Evolutionary conservation across 2,329 filamentous ascomycete genomes (phyloP).

Genomic region (Lojkania enalia): DNA sequence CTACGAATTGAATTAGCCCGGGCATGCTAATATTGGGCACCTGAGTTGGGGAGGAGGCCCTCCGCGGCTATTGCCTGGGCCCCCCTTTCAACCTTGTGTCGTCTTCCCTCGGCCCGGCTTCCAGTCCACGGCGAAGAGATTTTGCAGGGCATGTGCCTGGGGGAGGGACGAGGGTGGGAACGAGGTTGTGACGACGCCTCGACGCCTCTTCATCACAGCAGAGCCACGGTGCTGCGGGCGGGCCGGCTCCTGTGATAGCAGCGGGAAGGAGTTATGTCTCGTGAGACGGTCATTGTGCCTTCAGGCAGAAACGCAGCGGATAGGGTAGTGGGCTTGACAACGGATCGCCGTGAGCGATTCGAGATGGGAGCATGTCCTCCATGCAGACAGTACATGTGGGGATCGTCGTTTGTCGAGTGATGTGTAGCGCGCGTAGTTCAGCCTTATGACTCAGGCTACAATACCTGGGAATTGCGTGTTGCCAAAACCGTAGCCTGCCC

Average conservation of each 20-base stretch:
- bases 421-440: too few relatives aligned
- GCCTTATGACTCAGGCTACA: conserved; percentile 39
- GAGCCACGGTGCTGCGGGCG: conserved; percentile 1
- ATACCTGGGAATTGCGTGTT: too few relatives aligned
- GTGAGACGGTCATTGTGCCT: conserved; percentile 3
- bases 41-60: conserved; percentile 9
- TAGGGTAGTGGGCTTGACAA: background rate
- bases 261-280: background rate
- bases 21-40: conserved; percentile 13
- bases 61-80: conserved; percentile 24
- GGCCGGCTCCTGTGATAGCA: conserved; percentile 2
- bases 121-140: conserved; percentile 18
- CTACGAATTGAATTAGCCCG: conserved; percentile 6
- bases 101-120: conserved; percentile 35
- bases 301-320: background rate
- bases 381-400: too few relatives aligned
- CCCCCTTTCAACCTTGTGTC: conserved; percentile 1
- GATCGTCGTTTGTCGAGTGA: conserved; percentile 27
- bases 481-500: too few relatives aligned
- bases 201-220: conserved; percentile 17
- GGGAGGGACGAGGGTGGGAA: background rate
- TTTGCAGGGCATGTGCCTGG: background rate
- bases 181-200: conserved; percentile 4
- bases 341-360: conserved; percentile 23
- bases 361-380: conserved; percentile 14